A percentile compares a stretch with the other conserved stretches of the same genome.
These are phyloP conservation scores for Fomitopsis serialis DNA, from an alignment of 768 basidiomycete genomes.

Conservation along the genomic window DNA sequence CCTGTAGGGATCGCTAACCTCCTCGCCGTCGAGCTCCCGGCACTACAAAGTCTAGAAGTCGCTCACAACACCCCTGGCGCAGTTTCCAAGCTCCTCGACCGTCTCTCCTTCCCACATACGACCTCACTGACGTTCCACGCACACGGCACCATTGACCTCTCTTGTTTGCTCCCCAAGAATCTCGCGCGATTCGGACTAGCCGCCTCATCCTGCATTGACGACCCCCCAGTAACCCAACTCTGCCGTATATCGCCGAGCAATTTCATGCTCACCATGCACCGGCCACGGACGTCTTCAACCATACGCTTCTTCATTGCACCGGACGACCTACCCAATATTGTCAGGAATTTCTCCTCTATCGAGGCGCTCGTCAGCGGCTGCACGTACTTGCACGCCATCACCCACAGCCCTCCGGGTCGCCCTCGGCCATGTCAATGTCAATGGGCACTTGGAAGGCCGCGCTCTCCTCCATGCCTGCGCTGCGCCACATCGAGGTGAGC, in stretches of 20 bases:
- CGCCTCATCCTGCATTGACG: neutral
- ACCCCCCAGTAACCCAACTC: neutral
- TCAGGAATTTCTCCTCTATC: neutral
- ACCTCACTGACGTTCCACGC: neutral
- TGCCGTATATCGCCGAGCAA: neutral
- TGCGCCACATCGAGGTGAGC: neutral
- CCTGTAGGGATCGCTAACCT: neutral
- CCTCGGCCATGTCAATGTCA: neutral
- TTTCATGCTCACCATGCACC: neutral
- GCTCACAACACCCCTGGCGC: neutral
- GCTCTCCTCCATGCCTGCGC: neutral
- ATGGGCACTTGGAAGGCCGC: neutral
- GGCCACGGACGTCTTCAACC: neutral
- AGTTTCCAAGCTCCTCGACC: neutral
- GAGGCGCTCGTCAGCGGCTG: neutral
- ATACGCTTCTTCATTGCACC: neutral
- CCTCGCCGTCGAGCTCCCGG: neutral
- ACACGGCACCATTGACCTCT: slow-evolving; percentile 1
- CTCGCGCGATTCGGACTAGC: neutral
- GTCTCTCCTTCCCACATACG: neutral
- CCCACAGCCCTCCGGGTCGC: neutral
- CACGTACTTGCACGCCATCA: neutral
- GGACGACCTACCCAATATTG: neutral
- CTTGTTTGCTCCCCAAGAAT: neutral
- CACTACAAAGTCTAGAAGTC: neutral